A percentile compares a stretch with the other conserved stretches of the same genome.
Evolutionary conservation across 2,329 filamentous ascomycete species (phyloP).

Genomic region (Venturiaceae sp.): DNA sequence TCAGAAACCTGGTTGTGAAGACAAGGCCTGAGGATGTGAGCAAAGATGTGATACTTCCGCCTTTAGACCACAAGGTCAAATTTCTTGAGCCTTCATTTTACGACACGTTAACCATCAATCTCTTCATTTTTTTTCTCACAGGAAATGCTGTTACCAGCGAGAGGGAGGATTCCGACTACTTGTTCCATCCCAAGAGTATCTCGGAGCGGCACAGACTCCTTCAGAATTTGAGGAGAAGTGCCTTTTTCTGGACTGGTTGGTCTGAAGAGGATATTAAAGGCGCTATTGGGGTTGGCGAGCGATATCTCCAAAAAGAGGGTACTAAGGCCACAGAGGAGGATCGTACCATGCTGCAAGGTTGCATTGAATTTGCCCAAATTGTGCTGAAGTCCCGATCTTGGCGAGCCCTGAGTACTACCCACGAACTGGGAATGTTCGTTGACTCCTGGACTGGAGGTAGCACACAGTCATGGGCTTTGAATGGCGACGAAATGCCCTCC

Average conservation of each 20-base stretch:
- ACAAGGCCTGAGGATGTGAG: constrained; percentile 65
- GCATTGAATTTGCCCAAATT: constrained; percentile 53
- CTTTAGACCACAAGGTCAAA: constrained; percentile 61
- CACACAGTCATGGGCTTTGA: constrained; percentile 56
- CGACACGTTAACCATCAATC: constrained; percentile 72
- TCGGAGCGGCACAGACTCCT: constrained; percentile 60
- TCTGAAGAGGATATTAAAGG: constrained; percentile 51
- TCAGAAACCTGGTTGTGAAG: constrained; percentile 75
- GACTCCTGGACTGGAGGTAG: constrained; percentile 54
- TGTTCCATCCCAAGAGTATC: constrained; percentile 70
- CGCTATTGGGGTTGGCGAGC: constrained; percentile 55
- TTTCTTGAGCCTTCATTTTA: constrained; percentile 74
- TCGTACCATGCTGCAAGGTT: constrained; percentile 47
- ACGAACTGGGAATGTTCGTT: constrained; percentile 71
- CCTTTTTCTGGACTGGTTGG: constrained; percentile 80
- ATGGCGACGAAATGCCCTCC: constrained; percentile 28
- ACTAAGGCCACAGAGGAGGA: constrained; percentile 54
- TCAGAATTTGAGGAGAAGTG: constrained; percentile 69
- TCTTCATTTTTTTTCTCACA: constrained; percentile 76
- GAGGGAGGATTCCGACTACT: constrained; percentile 71
- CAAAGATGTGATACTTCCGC: constrained; percentile 54
- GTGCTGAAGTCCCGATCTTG: constrained; percentile 55
- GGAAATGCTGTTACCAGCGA: constrained; percentile 87
- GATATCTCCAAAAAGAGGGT: constrained; percentile 55
- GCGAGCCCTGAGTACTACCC: constrained; percentile 55